phyloP scores from a whole-genome alignment of 129 eudicot genomes.

The Solidago caesia region DNA sequence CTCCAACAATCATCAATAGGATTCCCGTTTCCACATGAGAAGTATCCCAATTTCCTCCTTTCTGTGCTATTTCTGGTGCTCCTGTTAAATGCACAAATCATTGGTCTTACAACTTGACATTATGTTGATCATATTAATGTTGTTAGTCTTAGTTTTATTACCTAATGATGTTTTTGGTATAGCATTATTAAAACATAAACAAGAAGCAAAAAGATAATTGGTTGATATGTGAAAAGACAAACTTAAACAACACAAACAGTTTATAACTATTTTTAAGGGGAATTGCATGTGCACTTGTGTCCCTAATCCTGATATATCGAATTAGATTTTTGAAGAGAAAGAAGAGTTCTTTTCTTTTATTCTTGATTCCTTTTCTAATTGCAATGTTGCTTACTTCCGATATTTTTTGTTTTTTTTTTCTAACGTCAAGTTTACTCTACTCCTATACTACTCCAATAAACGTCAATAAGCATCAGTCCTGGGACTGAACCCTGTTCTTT shows the following conservation, averaged over 20 bases:
- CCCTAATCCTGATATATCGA: background rate
- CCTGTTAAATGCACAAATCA: constrained; percentile 41
- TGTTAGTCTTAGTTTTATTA: background rate
- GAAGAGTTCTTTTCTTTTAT: no score
- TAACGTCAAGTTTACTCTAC: no score
- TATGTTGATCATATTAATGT: background rate
- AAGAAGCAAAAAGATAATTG: background rate
- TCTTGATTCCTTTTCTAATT: no score
- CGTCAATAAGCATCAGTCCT: no score
- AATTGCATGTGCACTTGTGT: constrained; percentile 8
- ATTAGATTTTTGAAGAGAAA: no score
- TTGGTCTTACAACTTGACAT: background rate
- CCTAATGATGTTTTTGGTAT: background rate
- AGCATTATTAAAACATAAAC: background rate
- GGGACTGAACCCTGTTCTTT: no score
- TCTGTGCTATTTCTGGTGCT: constrained; percentile 70
- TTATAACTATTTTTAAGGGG: background rate
- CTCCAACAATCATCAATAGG: constrained; percentile 98
- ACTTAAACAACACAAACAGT: background rate
- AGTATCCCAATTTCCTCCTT: constrained; percentile 84
- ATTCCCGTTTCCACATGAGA: constrained; percentile 88
- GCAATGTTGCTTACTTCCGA: no score
- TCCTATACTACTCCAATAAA: no score
- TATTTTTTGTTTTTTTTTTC: no score
- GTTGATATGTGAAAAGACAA: background rate